Percentiles rank a stretch among this genome's conserved stretches.
Evolutionary conservation across 2,329 filamentous ascomycete species (phyloP).

Genomic region (Pezicula radicicola): DNA sequence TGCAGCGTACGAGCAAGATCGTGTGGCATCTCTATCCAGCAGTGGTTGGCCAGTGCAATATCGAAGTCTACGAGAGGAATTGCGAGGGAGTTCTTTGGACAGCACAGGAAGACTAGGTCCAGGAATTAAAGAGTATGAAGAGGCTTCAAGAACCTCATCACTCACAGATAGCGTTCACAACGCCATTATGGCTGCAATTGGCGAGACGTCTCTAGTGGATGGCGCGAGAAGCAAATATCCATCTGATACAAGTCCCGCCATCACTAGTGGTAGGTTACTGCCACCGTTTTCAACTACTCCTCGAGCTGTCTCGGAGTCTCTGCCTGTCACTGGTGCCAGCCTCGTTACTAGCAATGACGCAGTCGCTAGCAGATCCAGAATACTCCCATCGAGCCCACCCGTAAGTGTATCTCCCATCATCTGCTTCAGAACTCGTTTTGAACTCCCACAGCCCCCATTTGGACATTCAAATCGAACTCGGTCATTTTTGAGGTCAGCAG

Average conservation of each 20-base stretch:
- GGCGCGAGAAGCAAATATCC: not conserved
- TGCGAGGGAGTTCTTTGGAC: constrained; percentile 20
- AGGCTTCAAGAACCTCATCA: too few relatives aligned
- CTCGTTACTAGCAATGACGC: constrained; percentile 2
- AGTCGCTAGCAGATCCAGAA: not conserved
- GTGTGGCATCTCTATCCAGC: constrained; percentile 15
- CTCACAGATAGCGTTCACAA: too few relatives aligned
- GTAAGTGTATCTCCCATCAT: too few relatives aligned
- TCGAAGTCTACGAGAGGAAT: constrained; percentile 21
- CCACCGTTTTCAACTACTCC: constrained; percentile 26
- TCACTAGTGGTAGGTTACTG: constrained; percentile 13
- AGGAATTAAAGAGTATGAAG: too few relatives aligned
- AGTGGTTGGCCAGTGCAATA: constrained; percentile 10
- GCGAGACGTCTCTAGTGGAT: too few relatives aligned
- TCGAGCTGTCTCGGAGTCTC: constrained; percentile 17
- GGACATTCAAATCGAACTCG: too few relatives aligned
- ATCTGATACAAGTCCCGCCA: not conserved
- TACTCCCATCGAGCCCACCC: not conserved
- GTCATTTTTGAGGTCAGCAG: not conserved
- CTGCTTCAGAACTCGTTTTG: too few relatives aligned
- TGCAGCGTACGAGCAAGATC: constrained; percentile 26
- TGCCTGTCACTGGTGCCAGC: constrained; percentile 7
- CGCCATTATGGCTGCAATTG: too few relatives aligned
- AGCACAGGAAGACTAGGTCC: not conserved
- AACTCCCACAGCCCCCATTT: too few relatives aligned